Percentiles rank a stretch among this genome's conserved stretches.
Conservation (phyloP, 768 basidiomycete genomes). For the Kwoniella botswanensis region DNA sequence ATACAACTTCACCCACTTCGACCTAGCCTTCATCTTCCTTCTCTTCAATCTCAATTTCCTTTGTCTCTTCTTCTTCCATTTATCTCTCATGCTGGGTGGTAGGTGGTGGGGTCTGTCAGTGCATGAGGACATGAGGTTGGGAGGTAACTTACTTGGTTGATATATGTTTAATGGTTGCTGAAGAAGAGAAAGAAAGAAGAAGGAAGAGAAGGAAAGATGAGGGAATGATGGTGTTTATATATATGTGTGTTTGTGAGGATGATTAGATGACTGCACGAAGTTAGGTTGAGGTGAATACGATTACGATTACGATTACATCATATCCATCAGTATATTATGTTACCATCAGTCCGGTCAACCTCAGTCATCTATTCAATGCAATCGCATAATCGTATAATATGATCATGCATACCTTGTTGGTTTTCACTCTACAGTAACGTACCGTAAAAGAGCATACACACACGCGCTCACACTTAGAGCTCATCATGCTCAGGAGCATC, state of each 20-base stretch:
- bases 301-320: too few relatives aligned
- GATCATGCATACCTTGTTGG: too few relatives aligned
- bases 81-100: conserved; percentile 34
- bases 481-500: conserved; percentile 54
- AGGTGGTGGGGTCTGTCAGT: too few relatives aligned
- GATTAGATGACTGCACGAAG: background rate
- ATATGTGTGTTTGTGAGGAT: background rate
- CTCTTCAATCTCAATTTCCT: conserved; percentile 38
- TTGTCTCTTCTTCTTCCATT: conserved; percentile 41
- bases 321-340: too few relatives aligned
- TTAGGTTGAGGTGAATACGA: background rate
- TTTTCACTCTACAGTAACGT: too few relatives aligned
- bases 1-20: conserved; percentile 25
- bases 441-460: too few relatives aligned
- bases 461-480: conserved; percentile 36
- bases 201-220: background rate
- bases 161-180: background rate
- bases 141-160: background rate
- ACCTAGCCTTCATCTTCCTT: conserved; percentile 38
- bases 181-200: background rate
- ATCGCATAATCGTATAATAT: too few relatives aligned
- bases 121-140: too few relatives aligned
- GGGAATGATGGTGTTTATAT: background rate
- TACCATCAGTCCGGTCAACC: too few relatives aligned
- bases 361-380: too few relatives aligned